Conservation (phyloP, 1,284 basidiomycete genomes). For the Phlebopus sp. region DNA sequence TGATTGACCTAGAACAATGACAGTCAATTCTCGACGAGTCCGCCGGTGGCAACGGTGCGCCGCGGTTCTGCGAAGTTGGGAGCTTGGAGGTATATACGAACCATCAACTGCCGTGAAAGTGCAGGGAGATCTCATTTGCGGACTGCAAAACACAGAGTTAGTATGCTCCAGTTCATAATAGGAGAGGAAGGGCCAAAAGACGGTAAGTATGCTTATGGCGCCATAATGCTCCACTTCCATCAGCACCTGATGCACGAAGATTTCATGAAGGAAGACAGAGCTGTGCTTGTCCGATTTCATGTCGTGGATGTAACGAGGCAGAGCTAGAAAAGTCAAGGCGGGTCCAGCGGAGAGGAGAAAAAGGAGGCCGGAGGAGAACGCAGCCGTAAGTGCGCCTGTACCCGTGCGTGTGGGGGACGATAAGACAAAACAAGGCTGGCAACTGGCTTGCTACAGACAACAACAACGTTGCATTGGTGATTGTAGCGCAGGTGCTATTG, state of each 20-base stretch:
- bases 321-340: slow-evolving; percentile 16
- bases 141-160: background rate
- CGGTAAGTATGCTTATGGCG: slow-evolving; percentile 7
- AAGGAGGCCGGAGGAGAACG: background rate
- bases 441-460: slow-evolving; percentile 12
- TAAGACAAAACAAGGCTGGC: background rate
- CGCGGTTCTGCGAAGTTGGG: too few species aligned
- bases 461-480: slow-evolving; percentile 12
- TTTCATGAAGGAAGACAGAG: slow-evolving; percentile 12
- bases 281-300: background rate
- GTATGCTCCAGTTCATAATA: background rate
- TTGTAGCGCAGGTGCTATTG: background rate
- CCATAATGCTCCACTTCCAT: slow-evolving; percentile 26
- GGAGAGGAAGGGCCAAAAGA: slow-evolving; percentile 8
- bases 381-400: background rate
- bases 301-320: slow-evolving; percentile 10
- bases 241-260: slow-evolving; percentile 16
- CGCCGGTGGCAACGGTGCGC: too few species aligned
- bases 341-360: slow-evolving; percentile 13
- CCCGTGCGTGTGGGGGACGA: background rate
- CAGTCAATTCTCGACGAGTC: too few species aligned
- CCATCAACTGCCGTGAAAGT: too few species aligned
- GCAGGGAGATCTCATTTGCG: background rate
- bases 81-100: too few species aligned
- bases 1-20: too few species aligned